These are phyloP conservation scores for Atkinsonella hypoxylon DNA, from an alignment of 2,329 filamentous ascomycete species.

Conservation along the genomic window DNA sequence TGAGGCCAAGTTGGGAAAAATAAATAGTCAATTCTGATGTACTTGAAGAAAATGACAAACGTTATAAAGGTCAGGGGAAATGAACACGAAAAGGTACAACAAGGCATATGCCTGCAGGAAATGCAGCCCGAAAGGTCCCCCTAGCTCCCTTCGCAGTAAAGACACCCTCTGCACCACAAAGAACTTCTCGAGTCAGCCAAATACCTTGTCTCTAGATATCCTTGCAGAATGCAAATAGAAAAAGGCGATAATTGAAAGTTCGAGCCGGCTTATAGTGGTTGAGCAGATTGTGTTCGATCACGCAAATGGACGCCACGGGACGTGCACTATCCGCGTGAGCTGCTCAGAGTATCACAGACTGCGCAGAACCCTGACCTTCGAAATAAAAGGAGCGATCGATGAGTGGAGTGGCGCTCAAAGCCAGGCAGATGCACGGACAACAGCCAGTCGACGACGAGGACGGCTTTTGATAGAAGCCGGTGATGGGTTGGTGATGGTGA, in stretches of 20 bases:
- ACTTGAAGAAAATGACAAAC: conserved; percentile 23
- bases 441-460: neutral
- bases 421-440: neutral
- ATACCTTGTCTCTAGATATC: conserved; percentile 9
- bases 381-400: neutral
- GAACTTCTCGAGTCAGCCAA: conserved; percentile 16
- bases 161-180: conserved; percentile 18
- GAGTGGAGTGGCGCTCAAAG: neutral
- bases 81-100: conserved; percentile 29
- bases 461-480: neutral
- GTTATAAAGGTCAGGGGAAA: conserved; percentile 22
- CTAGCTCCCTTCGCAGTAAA: conserved; percentile 24
- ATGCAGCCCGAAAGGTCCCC: conserved; percentile 22
- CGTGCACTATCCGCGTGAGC: conserved; percentile 2
- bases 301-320: conserved; percentile 3
- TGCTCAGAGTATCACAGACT: neutral
- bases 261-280: neutral
- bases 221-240: conserved; percentile 12
- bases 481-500: conserved; percentile 2
- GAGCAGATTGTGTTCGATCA: neutral
- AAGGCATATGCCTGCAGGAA: conserved; percentile 22
- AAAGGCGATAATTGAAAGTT: conserved; percentile 7
- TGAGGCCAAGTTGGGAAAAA: conserved; percentile 23
- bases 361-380: neutral
- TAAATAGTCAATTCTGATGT: conserved; percentile 43